Evolutionary conservation across 2,329 filamentous ascomycete species (phyloP).

Genomic region (Ascocoryne sarcoides): DNA sequence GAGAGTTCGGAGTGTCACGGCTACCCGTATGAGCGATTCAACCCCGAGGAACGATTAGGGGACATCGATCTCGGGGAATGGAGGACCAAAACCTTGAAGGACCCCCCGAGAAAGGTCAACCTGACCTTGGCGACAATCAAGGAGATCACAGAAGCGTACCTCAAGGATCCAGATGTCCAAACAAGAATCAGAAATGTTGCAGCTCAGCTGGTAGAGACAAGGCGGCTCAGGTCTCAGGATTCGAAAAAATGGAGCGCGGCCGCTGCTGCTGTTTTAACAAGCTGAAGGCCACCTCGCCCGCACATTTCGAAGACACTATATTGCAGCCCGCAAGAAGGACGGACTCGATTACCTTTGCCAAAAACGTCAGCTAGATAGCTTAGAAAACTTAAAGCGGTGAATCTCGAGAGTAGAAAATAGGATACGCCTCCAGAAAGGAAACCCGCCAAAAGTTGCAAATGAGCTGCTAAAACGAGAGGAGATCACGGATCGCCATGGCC

Average conservation of each 20-base stretch:
- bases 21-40: not conserved
- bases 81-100: not conserved
- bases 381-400: too few relatives aligned
- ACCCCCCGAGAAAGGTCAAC: not conserved
- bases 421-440: too few relatives aligned
- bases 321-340: too few relatives aligned
- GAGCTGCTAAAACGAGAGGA: too few relatives aligned
- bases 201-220: not conserved
- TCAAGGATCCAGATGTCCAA: not conserved
- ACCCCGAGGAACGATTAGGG: not conserved
- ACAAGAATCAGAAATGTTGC: not conserved
- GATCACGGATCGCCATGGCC: too few relatives aligned
- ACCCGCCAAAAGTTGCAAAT: too few relatives aligned
- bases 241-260: not conserved
- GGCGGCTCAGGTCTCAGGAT: not conserved
- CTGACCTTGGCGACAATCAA: not conserved
- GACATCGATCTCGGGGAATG: not conserved
- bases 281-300: too few relatives aligned
- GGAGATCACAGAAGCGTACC: not conserved
- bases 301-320: too few relatives aligned
- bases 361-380: too few relatives aligned
- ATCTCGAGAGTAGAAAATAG: too few relatives aligned
- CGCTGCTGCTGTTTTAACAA: not conserved
- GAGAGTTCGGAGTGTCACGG: not conserved
- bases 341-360: too few relatives aligned